Conservation (phyloP, 306 rosid genomes). For the Oemleria cerasiformis region DNA sequence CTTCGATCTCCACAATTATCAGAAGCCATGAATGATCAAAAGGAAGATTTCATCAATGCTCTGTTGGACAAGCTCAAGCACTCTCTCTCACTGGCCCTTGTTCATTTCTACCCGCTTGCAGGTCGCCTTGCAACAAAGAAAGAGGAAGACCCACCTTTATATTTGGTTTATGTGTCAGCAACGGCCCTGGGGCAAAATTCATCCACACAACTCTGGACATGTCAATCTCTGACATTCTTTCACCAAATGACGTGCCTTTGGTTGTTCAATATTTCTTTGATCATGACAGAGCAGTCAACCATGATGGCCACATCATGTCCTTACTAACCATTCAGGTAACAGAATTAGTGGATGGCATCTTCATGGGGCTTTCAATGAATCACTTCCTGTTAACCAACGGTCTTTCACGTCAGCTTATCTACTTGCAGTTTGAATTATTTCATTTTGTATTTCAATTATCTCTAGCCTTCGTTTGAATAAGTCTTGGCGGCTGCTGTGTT, state of each 20-base stretch:
- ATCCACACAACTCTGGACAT: slow-evolving; percentile 44
- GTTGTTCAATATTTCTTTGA: slow-evolving; percentile 57
- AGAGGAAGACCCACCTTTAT: slow-evolving; percentile 32
- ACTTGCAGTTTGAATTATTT: too few relatives aligned
- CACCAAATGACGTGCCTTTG: slow-evolving; percentile 48
- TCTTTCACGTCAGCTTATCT: too few relatives aligned
- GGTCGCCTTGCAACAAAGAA: slow-evolving; percentile 42
- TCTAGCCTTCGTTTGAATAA: too few relatives aligned
- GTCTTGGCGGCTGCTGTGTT: too few relatives aligned
- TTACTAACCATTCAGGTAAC: slow-evolving; percentile 55
- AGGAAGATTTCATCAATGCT: too few relatives aligned
- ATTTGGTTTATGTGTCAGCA: slow-evolving; percentile 27
- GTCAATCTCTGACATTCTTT: slow-evolving; percentile 45
- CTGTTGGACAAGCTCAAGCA: too few relatives aligned
- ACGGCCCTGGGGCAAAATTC: slow-evolving; percentile 46
- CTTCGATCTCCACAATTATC: too few relatives aligned
- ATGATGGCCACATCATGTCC: slow-evolving; percentile 57
- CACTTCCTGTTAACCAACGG: too few relatives aligned
- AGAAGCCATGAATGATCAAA: too few relatives aligned
- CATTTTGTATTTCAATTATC: too few relatives aligned
- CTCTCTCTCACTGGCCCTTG: too few relatives aligned
- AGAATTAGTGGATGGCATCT: slow-evolving; percentile 51
- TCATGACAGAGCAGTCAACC: slow-evolving; percentile 50
- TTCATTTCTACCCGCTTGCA: too few relatives aligned
- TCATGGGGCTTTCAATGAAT: slow-evolving; percentile 57